Base-by-base conservation (phyloP, 2,329 filamentous ascomycete genomes). In the Microsporum canis region DNA sequence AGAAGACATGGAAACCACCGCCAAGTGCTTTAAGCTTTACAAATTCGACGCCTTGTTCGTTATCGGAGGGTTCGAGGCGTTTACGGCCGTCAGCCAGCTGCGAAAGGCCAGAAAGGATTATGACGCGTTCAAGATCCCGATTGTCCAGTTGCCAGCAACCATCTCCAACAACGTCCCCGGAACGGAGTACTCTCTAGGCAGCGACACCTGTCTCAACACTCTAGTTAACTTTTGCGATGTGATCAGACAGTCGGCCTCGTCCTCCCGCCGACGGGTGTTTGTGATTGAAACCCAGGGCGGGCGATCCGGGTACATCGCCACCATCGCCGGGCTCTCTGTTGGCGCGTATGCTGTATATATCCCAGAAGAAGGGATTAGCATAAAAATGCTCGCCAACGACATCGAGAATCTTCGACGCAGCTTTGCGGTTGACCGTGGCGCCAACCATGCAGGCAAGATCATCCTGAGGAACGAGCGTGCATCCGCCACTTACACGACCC, bases 91-190 rank as follows among this genome's bases (percentile, higher is more conserved):
- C 38, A 89, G 88, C 51, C 88, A 97, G 74, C 81, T 99, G 63
- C 87, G 91, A 67, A 84, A 89, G 77, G 91, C 88, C 12, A 82
- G 91, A 61, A 82, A 84, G 39, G 77, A 89, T 63, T 96, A 88
- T 75, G 85, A 89, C 8, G 87, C 88, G 0, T 88, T 99, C 71
- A 91, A 89, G 74, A 96, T 99, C 65, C 94, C 94, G 23, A 89
- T 97, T 81, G 83, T 88, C 59, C 82, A 96, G 47, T 81, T 99
- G 31, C 94, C 94, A 0, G 94, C 94, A n/a, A 99, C 94, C 7
- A 92, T 99, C 68, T 96, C 90, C 66, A 99, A 99, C 81, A 99
- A 99, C 73, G 94, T 99, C 3, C 94, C 94, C 0, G 94, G 94
- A 43, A 96, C 92, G 0, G 94, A 99, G 75, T 97, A 96, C 78